A percentile compares a stretch with the other conserved stretches of the same genome.
Conservation (phyloP, 2,329 filamentous ascomycete species). For the Clonostachys byssicola region DNA sequence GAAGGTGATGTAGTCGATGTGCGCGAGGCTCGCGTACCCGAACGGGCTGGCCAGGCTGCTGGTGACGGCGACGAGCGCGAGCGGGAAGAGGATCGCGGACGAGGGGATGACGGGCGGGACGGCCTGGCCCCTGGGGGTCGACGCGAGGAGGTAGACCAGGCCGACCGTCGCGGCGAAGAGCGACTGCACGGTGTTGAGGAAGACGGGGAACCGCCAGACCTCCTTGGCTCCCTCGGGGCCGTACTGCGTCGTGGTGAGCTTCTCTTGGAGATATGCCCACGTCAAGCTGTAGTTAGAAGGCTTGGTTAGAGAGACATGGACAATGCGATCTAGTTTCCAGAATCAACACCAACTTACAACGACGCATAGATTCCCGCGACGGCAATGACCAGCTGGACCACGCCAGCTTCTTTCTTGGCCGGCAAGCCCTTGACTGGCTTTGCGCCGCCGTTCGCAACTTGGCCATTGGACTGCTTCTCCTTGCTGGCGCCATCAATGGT, state of each 20-base stretch:
- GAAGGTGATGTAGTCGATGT: conserved; percentile 98
- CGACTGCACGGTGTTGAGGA: conserved; percentile 95
- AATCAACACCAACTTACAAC: conserved; percentile 61
- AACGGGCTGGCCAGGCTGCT: conserved; percentile 90
- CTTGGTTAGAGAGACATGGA: neutral
- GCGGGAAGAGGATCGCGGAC: conserved; percentile 66
- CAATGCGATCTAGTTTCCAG: neutral
- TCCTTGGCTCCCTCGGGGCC: conserved; percentile 60
- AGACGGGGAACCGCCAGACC: conserved; percentile 88
- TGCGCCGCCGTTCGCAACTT: conserved; percentile 16
- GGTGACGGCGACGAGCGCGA: conserved; percentile 82
- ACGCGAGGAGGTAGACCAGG: conserved; percentile 70
- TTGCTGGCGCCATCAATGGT: conserved; percentile 17
- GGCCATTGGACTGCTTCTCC: conserved; percentile 8
- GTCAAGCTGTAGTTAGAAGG: conserved; percentile 59
- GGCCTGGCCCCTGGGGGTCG: conserved; percentile 41
- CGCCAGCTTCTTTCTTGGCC: conserved; percentile 49
- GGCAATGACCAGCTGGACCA: conserved; percentile 75
- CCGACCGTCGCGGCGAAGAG: conserved; percentile 81
- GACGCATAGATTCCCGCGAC: conserved; percentile 96
- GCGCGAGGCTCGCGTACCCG: conserved; percentile 85
- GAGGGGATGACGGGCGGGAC: conserved; percentile 72
- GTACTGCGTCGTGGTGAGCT: conserved; percentile 90
- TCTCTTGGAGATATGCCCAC: conserved; percentile 96
- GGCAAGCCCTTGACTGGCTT: conserved; percentile 15